Percentiles rank a stretch among this genome's conserved stretches.
These are phyloP conservation scores for Phalaenopsis aphrodite DNA, from an alignment of 106 monocot genomes.

Conservation along the genomic window DNA sequence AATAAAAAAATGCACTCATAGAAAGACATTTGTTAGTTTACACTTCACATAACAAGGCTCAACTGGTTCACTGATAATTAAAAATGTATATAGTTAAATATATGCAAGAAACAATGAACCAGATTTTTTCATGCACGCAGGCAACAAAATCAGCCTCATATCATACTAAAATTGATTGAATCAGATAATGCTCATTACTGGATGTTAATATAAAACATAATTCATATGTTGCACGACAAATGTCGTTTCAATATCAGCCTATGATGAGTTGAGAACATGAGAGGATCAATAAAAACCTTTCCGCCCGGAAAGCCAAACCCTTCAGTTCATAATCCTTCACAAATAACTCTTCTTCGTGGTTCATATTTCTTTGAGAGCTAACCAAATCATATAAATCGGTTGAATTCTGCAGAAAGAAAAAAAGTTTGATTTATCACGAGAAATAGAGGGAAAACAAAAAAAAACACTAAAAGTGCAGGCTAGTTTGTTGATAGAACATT, in stretches of 20 bases:
- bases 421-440: not conserved
- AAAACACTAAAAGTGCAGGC: not conserved
- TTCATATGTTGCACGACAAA: not conserved
- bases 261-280: not conserved
- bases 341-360: slow-evolving; percentile 67
- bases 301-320: slow-evolving; percentile 68
- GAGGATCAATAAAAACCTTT: slow-evolving; percentile 43
- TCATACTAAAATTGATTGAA: not conserved
- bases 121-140: not conserved
- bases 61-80: no score
- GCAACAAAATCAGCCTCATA: not conserved
- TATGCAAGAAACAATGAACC: not conserved
- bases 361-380: slow-evolving; percentile 87
- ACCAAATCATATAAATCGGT: slow-evolving; percentile 90
- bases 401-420: slow-evolving; percentile 52
- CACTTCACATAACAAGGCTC: no score
- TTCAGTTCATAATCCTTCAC: slow-evolving; percentile 67
- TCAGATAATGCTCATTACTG: not conserved
- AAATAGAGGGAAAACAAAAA: slow-evolving; percentile 5
- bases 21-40: not conserved
- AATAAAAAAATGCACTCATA: no score
- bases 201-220: not conserved
- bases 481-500: not conserved
- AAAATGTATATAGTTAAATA: no score
- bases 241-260: not conserved